Base-by-base conservation (phyloP, 73 alveolate species). In the Breviolum minutum region DNA sequence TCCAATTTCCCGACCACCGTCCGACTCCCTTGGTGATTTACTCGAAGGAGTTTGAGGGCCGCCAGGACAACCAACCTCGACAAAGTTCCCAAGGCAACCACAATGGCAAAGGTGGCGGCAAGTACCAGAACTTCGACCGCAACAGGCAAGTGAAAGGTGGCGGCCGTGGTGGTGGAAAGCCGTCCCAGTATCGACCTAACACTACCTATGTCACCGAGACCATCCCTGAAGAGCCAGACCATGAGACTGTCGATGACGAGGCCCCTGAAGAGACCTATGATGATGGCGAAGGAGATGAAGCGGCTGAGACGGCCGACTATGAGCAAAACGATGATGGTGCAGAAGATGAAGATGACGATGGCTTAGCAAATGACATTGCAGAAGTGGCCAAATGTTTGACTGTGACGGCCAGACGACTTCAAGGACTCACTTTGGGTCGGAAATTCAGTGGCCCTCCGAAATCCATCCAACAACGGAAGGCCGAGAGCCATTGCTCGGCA, bases 371-470 rank as follows among this genome's bases (percentile, higher is more conserved):
- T 8, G 83, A 64, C 32, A 22, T 87, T 26, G 95, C 70, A 9
- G 83, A 87, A 17, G n/a, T 64, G 16, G 95, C 70, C 48, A 61
- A 29, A 0, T 61, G 13, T 32, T 40, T 29, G 40, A 66, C 95
- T 4, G 95, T 87, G 70, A 87, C 95, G 0, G 95, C 95, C 0
- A 16, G 83, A 0, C 83, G 95, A 0, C 68, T 87, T 24, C 83
- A 70, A 14, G 40, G 68, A 22, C 9, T 30, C 10, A 29, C 68
- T 3, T 68, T 87, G 14, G 95, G 95, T 9, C 16, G 95, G 10
- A 87, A 87, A 84, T 87, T n/a, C 83, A 20, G 69, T 5, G 95
- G 95, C 0, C 83, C 83, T 19, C 61, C 71, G 10, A 79, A 79
- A 4, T 14, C 66, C 66, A 26, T 32, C 8, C 48, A 27, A 3